Conservation (phyloP, 2,329 filamentous ascomycete species). For the Aspergillus sp. region DNA sequence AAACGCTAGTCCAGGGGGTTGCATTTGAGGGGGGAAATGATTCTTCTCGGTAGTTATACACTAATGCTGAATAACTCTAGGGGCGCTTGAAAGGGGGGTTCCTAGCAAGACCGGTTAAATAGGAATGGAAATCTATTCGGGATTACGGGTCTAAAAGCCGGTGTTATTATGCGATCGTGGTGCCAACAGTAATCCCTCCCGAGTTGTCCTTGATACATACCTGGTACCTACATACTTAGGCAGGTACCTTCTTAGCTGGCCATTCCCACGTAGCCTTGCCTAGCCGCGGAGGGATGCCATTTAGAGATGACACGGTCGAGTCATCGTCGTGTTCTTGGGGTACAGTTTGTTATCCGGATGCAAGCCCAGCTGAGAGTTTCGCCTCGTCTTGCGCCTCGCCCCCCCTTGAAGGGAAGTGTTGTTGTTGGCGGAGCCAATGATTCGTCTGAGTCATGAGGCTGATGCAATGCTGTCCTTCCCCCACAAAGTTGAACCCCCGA, state of each 20-base stretch:
- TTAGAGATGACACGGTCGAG: not conserved
- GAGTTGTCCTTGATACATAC: not conserved
- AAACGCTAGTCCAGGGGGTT: slow-evolving; percentile 12
- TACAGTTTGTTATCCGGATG: slow-evolving; percentile 1
- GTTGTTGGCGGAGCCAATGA: slow-evolving; percentile 5
- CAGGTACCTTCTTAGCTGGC: too few relatives aligned
- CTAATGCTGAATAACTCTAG: not conserved
- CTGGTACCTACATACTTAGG: not conserved
- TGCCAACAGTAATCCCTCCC: not conserved
- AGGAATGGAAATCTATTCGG: not conserved
- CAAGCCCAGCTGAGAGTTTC: slow-evolving; percentile 8
- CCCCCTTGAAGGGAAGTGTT: not conserved
- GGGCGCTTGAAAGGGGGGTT: not conserved
- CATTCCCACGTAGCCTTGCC: not conserved
- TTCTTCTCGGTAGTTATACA: not conserved
- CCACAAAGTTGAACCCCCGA: slow-evolving; percentile 12
- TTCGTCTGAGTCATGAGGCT: slow-evolving; percentile 22
- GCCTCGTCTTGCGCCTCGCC: slow-evolving; percentile 3
- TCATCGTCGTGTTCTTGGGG: not conserved
- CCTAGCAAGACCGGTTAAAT: slow-evolving; percentile 6
- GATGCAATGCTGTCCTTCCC: slow-evolving; percentile 18
- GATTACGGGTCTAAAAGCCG: slow-evolving; percentile 9
- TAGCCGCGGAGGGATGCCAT: not conserved
- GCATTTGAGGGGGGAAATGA: not conserved
- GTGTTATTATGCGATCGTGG: slow-evolving; percentile 13